A percentile compares a stretch with the other conserved stretches of the same genome.
Conservation (phyloP, 495 filamentous ascomycete genomes). For the Penicillium coffeae region DNA sequence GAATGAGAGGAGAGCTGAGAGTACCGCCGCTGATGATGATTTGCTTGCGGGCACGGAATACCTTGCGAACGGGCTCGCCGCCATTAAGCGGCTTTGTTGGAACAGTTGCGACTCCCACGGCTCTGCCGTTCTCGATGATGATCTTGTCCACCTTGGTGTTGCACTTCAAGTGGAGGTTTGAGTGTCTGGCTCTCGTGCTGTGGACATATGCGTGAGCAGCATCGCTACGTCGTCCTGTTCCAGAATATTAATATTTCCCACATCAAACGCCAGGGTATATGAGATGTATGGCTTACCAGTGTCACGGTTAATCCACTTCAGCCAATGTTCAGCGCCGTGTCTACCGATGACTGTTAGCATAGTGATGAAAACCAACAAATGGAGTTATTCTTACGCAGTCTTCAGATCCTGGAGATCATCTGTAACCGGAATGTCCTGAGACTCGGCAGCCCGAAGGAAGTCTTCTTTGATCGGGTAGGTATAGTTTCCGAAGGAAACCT, state of each 20-base stretch:
- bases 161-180: conserved; percentile 70
- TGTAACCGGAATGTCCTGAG: conserved; percentile 68
- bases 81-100: conserved; percentile 53
- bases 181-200: conserved; percentile 59
- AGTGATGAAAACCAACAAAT: no score
- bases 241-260: no score
- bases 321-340: conserved; percentile 38
- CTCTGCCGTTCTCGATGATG: conserved; percentile 66
- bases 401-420: conserved; percentile 67
- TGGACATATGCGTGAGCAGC: conserved; percentile 75
- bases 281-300: conserved; percentile 34
- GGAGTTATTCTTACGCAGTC: conserved; percentile 46
- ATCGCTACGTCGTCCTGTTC: conserved; percentile 51
- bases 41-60: conserved; percentile 70
- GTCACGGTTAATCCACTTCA: conserved; percentile 70
- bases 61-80: conserved; percentile 44
- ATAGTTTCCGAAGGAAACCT: conserved; percentile 79
- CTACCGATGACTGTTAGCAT: conserved; percentile 9
- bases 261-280: neutral
- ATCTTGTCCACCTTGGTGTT: conserved; percentile 83
- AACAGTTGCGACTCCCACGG: conserved; percentile 58
- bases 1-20: conserved; percentile 72
- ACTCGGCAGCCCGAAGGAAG: conserved; percentile 74
- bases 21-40: conserved; percentile 77
- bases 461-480: conserved; percentile 71